Conservation (phyloP, 2,329 filamentous ascomycete species). For the Pseudocercospora crystallina region DNA sequence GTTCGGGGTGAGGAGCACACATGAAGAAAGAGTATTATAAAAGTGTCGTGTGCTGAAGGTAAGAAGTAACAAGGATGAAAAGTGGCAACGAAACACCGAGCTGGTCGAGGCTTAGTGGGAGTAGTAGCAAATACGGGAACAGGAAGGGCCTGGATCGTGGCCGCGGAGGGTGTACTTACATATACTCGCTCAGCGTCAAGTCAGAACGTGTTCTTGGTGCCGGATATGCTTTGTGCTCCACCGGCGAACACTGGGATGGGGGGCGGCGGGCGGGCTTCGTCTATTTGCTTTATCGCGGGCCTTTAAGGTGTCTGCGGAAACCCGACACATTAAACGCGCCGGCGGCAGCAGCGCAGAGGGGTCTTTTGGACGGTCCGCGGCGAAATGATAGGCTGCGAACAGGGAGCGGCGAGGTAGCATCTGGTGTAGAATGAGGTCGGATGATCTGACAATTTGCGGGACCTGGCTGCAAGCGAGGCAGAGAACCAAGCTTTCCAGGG, state of each 20-base stretch:
- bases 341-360: neutral
- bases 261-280: conserved; percentile 2
- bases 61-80: neutral
- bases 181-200: conserved; percentile 5
- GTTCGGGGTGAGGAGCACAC: neutral
- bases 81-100: neutral
- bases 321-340: neutral
- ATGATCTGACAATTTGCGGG: conserved; percentile 13
- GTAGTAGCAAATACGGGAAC: neutral
- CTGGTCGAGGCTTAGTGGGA: neutral
- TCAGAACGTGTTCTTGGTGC: conserved; percentile 2
- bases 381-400: conserved; percentile 7
- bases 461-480: conserved; percentile 10
- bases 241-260: neutral
- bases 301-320: conserved; percentile 2
- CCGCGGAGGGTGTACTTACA: conserved; percentile 5
- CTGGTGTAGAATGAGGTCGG: conserved; percentile 4
- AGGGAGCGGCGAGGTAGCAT: neutral
- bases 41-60: neutral
- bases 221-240: conserved; percentile 2
- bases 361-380: neutral
- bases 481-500: conserved; percentile 3
- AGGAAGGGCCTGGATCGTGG: neutral
- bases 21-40: neutral
- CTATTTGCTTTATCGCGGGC: conserved; percentile 13